Evolutionary conservation across 2,329 filamentous ascomycete species (phyloP), one percentile per base, ranked within the genome.

Genomic region (Thielaviopsis ethacetica): DNA sequence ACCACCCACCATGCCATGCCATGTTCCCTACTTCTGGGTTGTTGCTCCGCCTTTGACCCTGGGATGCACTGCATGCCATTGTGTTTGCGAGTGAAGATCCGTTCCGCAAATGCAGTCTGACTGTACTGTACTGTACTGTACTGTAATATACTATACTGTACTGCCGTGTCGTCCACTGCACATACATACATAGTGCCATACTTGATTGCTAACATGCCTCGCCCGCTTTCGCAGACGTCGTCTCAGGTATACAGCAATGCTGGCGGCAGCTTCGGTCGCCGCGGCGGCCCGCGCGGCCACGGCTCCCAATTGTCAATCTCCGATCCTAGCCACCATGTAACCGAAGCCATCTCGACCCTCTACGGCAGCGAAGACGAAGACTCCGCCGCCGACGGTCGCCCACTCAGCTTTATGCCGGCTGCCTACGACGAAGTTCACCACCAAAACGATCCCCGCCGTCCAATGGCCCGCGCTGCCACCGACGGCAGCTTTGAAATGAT

Each of bases 241-340:
- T 77, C 77, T 71, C 75, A 76, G 68, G 74, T 75, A 70, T 76
- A 74, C 67, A 70, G 68, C 71, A 75, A 81, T 73, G 72, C 75
- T 69, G 76, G 77, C 69, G 74, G 72, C 67, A 80, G 73, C 70
- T 80, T 81, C 70, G 78, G 70, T 69, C 78, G 78, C 70, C 57
- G 60, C 41, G 57, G 53, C 53, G 30, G 49, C 17, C 26, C 59
- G 34, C 79, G 79, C 67, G 79, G 79, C 64, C 79, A 82, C 70
- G 71, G 71, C 62, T 78, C 72, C 67, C 77, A 81, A 66, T 73
- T 82, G 56, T 83, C 80, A 59, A 82, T 95, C 70, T 93, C 87
- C 70, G 90, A 95, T 72, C 86, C 91, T 62, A 89, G 80, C 72
- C 89, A 95, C 73, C 91, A 95, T 80, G 88, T 95, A 69, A 95